phyloP scores from a whole-genome alignment of 2,329 filamentous ascomycete genomes.

The Sporothrix inflata region DNA sequence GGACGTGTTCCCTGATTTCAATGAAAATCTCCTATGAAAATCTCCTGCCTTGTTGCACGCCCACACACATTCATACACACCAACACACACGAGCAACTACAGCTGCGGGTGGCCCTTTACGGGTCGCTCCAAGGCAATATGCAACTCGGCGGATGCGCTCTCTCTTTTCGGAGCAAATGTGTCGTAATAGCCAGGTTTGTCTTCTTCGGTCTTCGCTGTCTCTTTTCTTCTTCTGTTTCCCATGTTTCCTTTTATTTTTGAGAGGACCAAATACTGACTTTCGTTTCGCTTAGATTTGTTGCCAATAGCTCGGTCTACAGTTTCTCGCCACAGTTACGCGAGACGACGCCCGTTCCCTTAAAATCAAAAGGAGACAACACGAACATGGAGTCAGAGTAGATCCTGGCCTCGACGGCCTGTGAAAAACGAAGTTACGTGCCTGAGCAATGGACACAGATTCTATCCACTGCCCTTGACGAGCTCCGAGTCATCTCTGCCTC shows the following conservation, averaged over 20 bases:
- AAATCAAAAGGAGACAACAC: neutral
- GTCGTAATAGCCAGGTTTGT: too few species aligned
- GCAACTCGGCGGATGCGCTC: neutral
- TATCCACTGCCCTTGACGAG: neutral
- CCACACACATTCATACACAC: neutral
- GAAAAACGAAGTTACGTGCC: neutral
- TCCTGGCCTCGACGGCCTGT: neutral
- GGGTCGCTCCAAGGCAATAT: neutral
- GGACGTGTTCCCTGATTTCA: neutral
- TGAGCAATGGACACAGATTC: neutral
- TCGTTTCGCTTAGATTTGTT: neutral
- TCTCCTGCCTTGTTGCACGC: neutral
- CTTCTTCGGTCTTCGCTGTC: too few species aligned
- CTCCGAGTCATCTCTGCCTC: neutral
- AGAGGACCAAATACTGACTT: neutral
- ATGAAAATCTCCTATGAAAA: neutral
- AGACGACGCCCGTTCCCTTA: neutral
- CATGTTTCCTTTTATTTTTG: neutral
- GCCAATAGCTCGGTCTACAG: neutral
- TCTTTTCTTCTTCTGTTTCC: neutral
- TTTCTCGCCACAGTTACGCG: conserved; percentile 13
- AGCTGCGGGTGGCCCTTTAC: neutral
- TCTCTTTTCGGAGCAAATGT: neutral
- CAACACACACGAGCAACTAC: neutral
- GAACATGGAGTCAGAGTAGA: neutral